These are phyloP conservation scores for Porphyrellus sp. DNA, from an alignment of 1,284 basidiomycete genomes.

Conservation along the genomic window DNA sequence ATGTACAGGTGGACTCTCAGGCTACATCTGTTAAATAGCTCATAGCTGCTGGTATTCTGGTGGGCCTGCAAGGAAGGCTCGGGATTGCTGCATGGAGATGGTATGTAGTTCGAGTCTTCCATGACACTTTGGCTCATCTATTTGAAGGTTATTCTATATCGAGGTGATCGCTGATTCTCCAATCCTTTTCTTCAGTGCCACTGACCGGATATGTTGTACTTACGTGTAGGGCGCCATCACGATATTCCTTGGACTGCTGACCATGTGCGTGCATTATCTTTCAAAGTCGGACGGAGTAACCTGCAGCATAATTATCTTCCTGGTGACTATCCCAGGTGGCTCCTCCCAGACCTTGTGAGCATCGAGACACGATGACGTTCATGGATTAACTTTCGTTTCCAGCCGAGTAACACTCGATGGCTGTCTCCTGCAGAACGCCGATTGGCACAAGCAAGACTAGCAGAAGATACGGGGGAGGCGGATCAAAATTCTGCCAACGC, in stretches of 20 bases:
- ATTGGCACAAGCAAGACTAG: slow-evolving; percentile 2
- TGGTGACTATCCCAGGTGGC: slow-evolving; percentile 36
- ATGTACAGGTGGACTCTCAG: slow-evolving; percentile 1
- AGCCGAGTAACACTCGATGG: slow-evolving; percentile 8
- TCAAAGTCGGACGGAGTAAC: background rate
- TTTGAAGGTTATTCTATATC: slow-evolving; percentile 54
- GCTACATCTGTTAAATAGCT: slow-evolving; percentile 37
- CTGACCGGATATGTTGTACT: background rate
- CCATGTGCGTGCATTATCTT: slow-evolving; percentile 43
- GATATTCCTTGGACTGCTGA: slow-evolving; percentile 51
- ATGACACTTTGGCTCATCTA: background rate
- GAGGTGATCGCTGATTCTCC: slow-evolving; percentile 41
- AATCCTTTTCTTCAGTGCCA: background rate
- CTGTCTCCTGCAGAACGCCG: slow-evolving; percentile 7
- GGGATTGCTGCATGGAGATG: slow-evolving; percentile 74
- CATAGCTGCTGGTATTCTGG: slow-evolving; percentile 67
- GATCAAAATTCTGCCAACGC: slow-evolving; percentile 38
- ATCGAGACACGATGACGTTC: background rate
- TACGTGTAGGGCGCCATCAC: slow-evolving; percentile 51
- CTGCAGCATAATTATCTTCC: background rate
- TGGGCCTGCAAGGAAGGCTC: slow-evolving; percentile 62
- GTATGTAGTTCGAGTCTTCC: slow-evolving; percentile 35
- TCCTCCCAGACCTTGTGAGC: slow-evolving; percentile 30
- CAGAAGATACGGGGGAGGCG: slow-evolving; percentile 6
- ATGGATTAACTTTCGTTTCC: background rate